These are phyloP conservation scores for Macrolepiota fuliginosa DNA, from an alignment of 768 basidiomycete species.

Conservation along the genomic window DNA sequence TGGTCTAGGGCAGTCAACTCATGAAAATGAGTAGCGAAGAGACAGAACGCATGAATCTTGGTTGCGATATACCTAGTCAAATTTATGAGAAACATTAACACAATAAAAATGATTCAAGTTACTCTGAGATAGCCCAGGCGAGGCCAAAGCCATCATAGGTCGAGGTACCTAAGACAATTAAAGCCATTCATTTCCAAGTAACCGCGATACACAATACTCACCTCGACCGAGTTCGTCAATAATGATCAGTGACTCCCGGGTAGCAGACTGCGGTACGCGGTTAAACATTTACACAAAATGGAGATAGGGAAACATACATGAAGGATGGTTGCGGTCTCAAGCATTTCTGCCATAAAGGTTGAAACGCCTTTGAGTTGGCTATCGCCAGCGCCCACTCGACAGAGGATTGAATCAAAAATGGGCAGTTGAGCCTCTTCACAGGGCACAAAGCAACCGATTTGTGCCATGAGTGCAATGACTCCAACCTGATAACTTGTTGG, in stretches of 20 bases:
- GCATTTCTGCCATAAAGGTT: conserved; percentile 99
- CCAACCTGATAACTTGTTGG: conserved; percentile 51
- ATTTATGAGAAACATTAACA: neutral
- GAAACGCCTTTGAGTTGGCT: conserved; percentile 97
- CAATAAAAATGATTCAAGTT: conserved; percentile 20
- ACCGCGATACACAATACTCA: conserved; percentile 20
- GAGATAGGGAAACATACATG: conserved; percentile 45
- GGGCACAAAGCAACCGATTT: conserved; percentile 94
- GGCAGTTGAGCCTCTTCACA: conserved; percentile 84
- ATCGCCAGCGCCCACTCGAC: conserved; percentile 96
- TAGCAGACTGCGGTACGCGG: conserved; percentile 65
- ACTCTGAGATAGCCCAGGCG: conserved; percentile 99
- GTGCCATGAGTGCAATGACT: conserved; percentile 96
- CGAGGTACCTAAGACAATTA: conserved; percentile 64
- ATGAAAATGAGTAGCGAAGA: conserved; percentile 98
- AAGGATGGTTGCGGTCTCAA: conserved; percentile 95
- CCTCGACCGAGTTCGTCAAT: conserved; percentile 97
- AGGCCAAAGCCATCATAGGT: conserved; percentile 98
- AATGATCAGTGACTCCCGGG: conserved; percentile 90
- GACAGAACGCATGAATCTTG: conserved; percentile 87
- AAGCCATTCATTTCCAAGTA: neutral
- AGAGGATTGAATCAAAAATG: conserved; percentile 93
- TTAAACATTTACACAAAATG: neutral
- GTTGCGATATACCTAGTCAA: conserved; percentile 82
- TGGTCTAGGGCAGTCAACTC: conserved; percentile 92